Conservation (phyloP, 2,329 filamentous ascomycete species). For the Penicillium sp. region DNA sequence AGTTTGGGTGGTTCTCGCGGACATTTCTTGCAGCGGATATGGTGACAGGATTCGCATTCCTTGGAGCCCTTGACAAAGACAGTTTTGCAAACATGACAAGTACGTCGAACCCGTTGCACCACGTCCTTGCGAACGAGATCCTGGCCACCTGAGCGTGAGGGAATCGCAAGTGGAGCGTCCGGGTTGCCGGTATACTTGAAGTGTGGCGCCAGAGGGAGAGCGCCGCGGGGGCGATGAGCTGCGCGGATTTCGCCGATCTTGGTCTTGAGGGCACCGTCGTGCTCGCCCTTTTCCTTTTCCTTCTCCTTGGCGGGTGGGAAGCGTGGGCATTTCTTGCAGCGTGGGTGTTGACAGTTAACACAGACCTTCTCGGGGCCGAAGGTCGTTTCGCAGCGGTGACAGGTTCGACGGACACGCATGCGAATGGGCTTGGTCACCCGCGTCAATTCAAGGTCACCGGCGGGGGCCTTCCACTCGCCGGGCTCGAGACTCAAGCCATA, state of each 20-base stretch:
- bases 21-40: constrained; percentile 78
- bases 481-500: constrained; percentile 51
- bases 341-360: constrained; percentile 73
- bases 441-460: constrained; percentile 37
- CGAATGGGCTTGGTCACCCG: constrained; percentile 52
- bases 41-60: constrained; percentile 70
- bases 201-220: constrained; percentile 9
- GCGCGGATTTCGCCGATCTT: constrained; percentile 34
- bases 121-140: constrained; percentile 74
- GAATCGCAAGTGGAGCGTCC: constrained; percentile 49
- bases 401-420: constrained; percentile 61
- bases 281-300: constrained; percentile 61
- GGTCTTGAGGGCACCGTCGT: constrained; percentile 40
- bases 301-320: constrained; percentile 70
- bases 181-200: constrained; percentile 36
- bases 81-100: constrained; percentile 73
- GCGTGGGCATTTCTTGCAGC: constrained; percentile 80
- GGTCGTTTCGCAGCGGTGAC: constrained; percentile 76
- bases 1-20: constrained; percentile 69
- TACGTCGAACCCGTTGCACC: constrained; percentile 73
- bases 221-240: constrained; percentile 54
- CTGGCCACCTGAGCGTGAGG: constrained; percentile 68
- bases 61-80: constrained; percentile 65
- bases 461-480: constrained; percentile 45
- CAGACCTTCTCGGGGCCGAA: constrained; percentile 78